Percentiles rank a stretch among this genome's conserved stretches.
Evolutionary conservation across 2,329 filamentous ascomycete genomes (phyloP).

Genomic region (Exophiala spinifera): DNA sequence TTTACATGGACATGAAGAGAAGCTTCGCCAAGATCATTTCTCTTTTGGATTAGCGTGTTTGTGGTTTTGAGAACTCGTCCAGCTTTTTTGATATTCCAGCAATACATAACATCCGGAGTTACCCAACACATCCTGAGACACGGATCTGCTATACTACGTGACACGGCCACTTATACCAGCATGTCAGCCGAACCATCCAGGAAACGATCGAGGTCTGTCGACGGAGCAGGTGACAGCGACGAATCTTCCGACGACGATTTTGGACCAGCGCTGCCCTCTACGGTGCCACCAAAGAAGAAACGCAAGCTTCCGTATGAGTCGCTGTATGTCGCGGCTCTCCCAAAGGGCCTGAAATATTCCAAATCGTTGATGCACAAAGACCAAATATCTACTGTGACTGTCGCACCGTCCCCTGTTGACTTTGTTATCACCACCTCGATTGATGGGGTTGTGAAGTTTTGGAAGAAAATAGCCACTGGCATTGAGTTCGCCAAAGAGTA

Average conservation of each 20-base stretch:
- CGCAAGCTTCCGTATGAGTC: slow-evolving; percentile 91
- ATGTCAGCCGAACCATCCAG: slow-evolving; percentile 18
- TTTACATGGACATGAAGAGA: too few species aligned
- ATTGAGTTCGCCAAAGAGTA: slow-evolving; percentile 99
- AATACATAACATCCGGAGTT: neutral
- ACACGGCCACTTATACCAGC: neutral
- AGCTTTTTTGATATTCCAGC: neutral
- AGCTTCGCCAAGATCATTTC: neutral
- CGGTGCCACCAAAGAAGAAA: slow-evolving; percentile 81
- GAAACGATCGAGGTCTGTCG: slow-evolving; percentile 18
- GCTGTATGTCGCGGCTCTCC: slow-evolving; percentile 86
- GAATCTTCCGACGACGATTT: slow-evolving; percentile 74
- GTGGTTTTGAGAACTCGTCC: neutral
- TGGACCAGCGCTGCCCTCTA: slow-evolving; percentile 84
- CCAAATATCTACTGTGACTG: slow-evolving; percentile 79
- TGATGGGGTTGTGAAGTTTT: slow-evolving; percentile 98
- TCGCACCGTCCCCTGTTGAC: slow-evolving; percentile 79
- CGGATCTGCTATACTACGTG: neutral
- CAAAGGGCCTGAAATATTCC: slow-evolving; percentile 76
- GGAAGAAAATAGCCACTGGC: slow-evolving; percentile 88
- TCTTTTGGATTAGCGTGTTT: neutral
- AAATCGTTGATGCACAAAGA: slow-evolving; percentile 99
- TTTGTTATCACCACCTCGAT: slow-evolving; percentile 92
- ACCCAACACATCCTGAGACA: neutral
- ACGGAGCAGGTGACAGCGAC: slow-evolving; percentile 35